Evolutionary conservation across 176 grass and related monocot genomes (phyloP).

Genomic region (Avena insularis): DNA sequence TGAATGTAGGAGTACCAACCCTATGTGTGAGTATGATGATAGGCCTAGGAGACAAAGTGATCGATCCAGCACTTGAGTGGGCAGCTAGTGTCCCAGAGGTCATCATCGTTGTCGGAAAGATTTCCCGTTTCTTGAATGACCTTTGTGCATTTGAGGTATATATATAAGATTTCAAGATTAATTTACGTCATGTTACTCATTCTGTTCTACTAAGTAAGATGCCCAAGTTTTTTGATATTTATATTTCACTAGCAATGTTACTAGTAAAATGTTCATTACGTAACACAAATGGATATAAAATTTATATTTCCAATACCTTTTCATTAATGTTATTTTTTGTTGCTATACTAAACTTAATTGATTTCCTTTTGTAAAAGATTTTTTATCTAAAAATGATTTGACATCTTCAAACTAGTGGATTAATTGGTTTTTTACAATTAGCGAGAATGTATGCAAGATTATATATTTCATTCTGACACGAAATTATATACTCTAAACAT

Average conservation of each 20-base stretch:
- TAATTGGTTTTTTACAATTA: neutral
- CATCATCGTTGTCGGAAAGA: neutral
- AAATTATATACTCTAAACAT: neutral
- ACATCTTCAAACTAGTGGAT: neutral
- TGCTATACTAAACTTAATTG: neutral
- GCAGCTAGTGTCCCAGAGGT: neutral
- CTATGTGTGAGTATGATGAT: too few relatives aligned
- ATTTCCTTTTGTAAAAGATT: neutral
- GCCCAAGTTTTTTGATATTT: neutral
- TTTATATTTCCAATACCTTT: neutral
- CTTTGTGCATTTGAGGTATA: conserved; percentile 2
- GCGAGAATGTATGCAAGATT: neutral
- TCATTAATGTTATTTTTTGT: neutral
- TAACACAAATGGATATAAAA: neutral
- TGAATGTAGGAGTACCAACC: too few relatives aligned
- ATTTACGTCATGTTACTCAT: neutral
- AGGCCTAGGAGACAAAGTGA: neutral
- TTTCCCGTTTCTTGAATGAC: neutral
- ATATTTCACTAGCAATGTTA: neutral
- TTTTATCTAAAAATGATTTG: neutral
- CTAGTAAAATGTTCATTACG: neutral
- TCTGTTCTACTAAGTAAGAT: neutral
- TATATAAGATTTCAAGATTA: neutral
- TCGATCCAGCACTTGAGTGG: conserved; percentile 54
- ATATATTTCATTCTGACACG: neutral